Conservation (phyloP, 106 monocot genomes). For the Vanilla planifolia region DNA sequence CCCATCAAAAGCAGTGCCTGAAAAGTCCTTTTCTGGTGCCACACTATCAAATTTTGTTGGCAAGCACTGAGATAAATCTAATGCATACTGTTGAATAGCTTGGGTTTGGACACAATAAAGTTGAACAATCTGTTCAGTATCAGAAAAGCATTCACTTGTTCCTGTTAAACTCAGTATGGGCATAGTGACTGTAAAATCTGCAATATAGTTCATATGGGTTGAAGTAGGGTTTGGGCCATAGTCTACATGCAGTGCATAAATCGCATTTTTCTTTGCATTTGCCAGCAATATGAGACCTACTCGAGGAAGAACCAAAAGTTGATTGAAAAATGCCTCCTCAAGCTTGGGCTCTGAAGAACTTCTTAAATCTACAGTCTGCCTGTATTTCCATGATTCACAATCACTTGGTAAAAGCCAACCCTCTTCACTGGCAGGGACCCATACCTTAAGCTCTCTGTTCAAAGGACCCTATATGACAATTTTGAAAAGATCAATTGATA, state of each 20-base stretch:
- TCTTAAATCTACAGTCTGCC: slow-evolving; percentile 75
- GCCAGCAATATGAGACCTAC: slow-evolving; percentile 81
- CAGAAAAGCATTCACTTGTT: slow-evolving; percentile 54
- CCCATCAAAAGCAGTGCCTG: slow-evolving; percentile 17
- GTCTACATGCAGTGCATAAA: slow-evolving; percentile 95
- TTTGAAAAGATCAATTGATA: neutral
- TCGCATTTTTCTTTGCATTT: slow-evolving; percentile 96
- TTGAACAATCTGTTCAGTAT: slow-evolving; percentile 82
- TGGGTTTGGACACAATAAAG: slow-evolving; percentile 97
- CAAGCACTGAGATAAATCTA: slow-evolving; percentile 82
- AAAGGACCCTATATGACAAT: slow-evolving; percentile 58
- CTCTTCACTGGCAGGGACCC: slow-evolving; percentile 74
- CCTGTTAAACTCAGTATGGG: slow-evolving; percentile 95
- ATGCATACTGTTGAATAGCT: slow-evolving; percentile 98
- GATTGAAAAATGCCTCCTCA: slow-evolving; percentile 97
- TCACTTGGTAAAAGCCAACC: slow-evolving; percentile 92
- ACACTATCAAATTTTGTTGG: slow-evolving; percentile 41
- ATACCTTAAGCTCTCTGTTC: slow-evolving; percentile 90
- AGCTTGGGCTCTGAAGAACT: slow-evolving; percentile 57
- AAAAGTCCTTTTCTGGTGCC: slow-evolving; percentile 27
- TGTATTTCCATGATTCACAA: slow-evolving; percentile 86
- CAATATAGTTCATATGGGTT: slow-evolving; percentile 82
- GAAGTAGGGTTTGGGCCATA: slow-evolving; percentile 72
- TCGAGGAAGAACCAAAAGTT: slow-evolving; percentile 73
- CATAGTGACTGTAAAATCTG: slow-evolving; percentile 98